phyloP scores from a whole-genome alignment of 2,329 filamentous ascomycete species.

The Ceratocystis huliohia region DNA sequence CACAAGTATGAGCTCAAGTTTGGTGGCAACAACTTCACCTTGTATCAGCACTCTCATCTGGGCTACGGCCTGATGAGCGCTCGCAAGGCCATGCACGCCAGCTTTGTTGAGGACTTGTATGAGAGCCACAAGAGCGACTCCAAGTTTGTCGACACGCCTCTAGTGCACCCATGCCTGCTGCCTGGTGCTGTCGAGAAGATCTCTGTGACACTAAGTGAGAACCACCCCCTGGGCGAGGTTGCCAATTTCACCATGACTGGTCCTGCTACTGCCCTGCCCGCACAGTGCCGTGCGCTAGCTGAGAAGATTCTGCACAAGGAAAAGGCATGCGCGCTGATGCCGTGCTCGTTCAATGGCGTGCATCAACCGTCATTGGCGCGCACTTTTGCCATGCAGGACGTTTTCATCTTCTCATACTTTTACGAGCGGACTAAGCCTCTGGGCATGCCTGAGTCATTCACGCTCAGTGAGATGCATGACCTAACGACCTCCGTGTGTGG shows the following conservation, averaged over 20 bases:
- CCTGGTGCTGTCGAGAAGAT: conserved; percentile 60
- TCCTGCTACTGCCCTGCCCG: conserved; percentile 58
- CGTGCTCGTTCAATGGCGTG: conserved; percentile 97
- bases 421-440: conserved; percentile 87
- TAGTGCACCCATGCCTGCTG: conserved; percentile 76
- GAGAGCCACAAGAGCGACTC: conserved; percentile 47
- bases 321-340: conserved; percentile 62
- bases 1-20: conserved; percentile 92
- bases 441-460: conserved; percentile 98
- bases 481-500: conserved; percentile 74
- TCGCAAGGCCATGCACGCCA: conserved; percentile 69
- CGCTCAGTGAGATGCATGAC: conserved; percentile 76
- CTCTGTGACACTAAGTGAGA: conserved; percentile 54
- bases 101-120: conserved; percentile 59
- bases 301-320: conserved; percentile 90
- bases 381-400: conserved; percentile 81
- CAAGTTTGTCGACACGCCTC: conserved; percentile 56
- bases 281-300: conserved; percentile 79
- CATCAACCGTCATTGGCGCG: conserved; percentile 86
- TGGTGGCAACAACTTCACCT: conserved; percentile 75
- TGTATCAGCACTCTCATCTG: conserved; percentile 97
- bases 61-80: conserved; percentile 95
- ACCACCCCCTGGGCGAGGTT: conserved; percentile 50
- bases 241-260: conserved; percentile 78
- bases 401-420: conserved; percentile 97